Conservation (phyloP, 192 early-diverging fungal genomes). For the Dissophora ornata region DNA sequence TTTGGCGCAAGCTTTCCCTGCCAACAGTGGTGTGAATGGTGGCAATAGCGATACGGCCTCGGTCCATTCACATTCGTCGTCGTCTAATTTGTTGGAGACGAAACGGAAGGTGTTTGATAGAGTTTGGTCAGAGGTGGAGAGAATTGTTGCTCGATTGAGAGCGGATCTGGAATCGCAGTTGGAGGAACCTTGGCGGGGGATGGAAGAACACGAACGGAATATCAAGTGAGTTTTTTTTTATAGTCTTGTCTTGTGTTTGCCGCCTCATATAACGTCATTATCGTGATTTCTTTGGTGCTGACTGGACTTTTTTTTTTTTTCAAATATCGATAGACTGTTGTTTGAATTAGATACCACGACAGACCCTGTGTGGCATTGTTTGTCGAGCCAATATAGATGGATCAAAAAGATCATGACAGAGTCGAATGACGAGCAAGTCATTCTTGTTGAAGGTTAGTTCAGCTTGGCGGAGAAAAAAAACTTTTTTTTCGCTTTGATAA, state of each 20-base stretch:
- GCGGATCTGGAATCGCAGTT: conserved; percentile 82
- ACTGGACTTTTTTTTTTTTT: no score
- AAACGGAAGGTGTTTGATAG: conserved; percentile 88
- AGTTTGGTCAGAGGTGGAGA: conserved; percentile 93
- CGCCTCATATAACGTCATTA: neutral
- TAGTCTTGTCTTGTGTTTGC: no score
- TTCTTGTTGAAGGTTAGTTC: conserved; percentile 57
- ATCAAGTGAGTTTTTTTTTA: conserved; percentile 83
- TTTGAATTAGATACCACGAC: conserved; percentile 81
- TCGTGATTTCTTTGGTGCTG: no score
- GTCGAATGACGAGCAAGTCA: conserved; percentile 69
- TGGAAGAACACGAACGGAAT: conserved; percentile 91
- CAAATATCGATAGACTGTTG: conserved; percentile 64
- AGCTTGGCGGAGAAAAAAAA: no score
- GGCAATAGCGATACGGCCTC: conserved; percentile 30
- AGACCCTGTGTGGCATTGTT: conserved; percentile 91
- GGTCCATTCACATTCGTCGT: conserved; percentile 25
- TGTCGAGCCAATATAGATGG: conserved; percentile 89
- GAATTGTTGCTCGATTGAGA: conserved; percentile 78
- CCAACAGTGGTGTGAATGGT: neutral
- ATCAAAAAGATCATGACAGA: conserved; percentile 81
- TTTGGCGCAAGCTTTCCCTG: conserved; percentile 53
- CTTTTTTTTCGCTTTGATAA: no score
- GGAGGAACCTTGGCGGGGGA: conserved; percentile 76
- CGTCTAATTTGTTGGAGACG: conserved; percentile 51